Percentiles rank a stretch among this genome's conserved stretches.
Evolutionary conservation across 2,329 filamentous ascomycete genomes (phyloP).

Genomic region (Trichoderma sp.): DNA sequence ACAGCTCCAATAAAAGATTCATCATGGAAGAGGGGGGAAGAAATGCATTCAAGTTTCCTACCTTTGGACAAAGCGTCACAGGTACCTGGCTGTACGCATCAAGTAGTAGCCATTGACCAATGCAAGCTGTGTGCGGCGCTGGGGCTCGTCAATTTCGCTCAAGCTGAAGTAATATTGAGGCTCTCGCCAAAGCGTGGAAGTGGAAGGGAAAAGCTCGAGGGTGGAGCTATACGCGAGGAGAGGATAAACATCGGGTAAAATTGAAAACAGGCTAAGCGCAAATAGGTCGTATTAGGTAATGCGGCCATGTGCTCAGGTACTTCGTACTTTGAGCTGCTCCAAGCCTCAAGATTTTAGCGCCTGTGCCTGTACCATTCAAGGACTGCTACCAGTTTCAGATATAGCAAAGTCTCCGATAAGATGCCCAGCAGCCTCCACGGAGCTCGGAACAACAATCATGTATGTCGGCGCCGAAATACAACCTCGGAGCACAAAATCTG

Average conservation of each 20-base stretch:
- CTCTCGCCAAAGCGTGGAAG: not conserved
- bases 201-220: slow-evolving; percentile 15
- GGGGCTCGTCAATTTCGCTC: slow-evolving; percentile 11
- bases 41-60: slow-evolving; percentile 16
- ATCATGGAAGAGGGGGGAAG: slow-evolving; percentile 38
- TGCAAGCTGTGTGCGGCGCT: not conserved
- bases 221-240: not conserved
- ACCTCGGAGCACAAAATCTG: not conserved
- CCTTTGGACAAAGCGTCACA: slow-evolving; percentile 22
- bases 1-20: slow-evolving; percentile 73
- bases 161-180: slow-evolving; percentile 2
- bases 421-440: not conserved
- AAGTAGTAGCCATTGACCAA: slow-evolving; percentile 1
- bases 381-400: not conserved
- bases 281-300: not conserved
- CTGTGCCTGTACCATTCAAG: not conserved
- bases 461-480: not conserved
- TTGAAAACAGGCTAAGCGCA: no score
- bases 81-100: not conserved
- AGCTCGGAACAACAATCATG: not conserved
- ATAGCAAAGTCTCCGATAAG: not conserved
- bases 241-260: slow-evolving; percentile 10
- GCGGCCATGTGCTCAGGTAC: no score
- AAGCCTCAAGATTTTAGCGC: not conserved
- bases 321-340: not conserved